Evolutionary conservation across 2,329 filamentous ascomycete genomes (phyloP), one percentile per base, ranked within the genome.

Genomic region (Alternaria sp.): DNA sequence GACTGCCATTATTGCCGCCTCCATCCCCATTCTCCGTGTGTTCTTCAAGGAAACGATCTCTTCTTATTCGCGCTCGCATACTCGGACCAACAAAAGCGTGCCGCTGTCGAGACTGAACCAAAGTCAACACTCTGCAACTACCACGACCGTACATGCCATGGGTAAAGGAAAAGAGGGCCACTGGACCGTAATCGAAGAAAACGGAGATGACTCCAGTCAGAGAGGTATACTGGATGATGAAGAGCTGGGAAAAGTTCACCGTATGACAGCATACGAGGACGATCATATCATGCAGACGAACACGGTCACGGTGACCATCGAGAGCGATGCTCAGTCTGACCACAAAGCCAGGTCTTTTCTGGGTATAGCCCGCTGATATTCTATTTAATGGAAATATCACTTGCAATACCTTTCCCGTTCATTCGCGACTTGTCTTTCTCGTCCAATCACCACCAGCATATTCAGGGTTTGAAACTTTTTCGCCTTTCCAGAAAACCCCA

Each of bases 11-110:
- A 65, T 74, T 46, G 73, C 64, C 9, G 72, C 68, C 7, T 74
- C 67, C 3, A 72, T 75, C 7, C 72, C 73, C 6, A 70, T 75
- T 3, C 67, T 75, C 3, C 72, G 73, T 28, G 73, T 74, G 7
- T 74, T 74, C 63, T 68, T 75, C 65, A 70, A 70, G n/a, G 65
- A 74, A n/a, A 64, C 63, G 1, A 65, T 69, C 3, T 66, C 62
- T 7, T 60, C 57, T 0, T 47, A 49, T 38, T 43, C 51, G 7
- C 48, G 48, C 26, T 49, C 44, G 34, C 28, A 39, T 7, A 38
- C 24, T n/a, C 28, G 22, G 1, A 36, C 51, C 3, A 53, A 47
- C 7, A 16, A 41, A n/a, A 41, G 38, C 16, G 44, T 60, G 4
- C 60, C 55, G 3, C 11, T 59, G 7, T 56, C 56, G 4, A 41